Percentiles rank a stretch among this genome's conserved stretches.
phyloP scores from a whole-genome alignment of 1,139 yeast genomes.

The Saccharomyces hybrid region DNA sequence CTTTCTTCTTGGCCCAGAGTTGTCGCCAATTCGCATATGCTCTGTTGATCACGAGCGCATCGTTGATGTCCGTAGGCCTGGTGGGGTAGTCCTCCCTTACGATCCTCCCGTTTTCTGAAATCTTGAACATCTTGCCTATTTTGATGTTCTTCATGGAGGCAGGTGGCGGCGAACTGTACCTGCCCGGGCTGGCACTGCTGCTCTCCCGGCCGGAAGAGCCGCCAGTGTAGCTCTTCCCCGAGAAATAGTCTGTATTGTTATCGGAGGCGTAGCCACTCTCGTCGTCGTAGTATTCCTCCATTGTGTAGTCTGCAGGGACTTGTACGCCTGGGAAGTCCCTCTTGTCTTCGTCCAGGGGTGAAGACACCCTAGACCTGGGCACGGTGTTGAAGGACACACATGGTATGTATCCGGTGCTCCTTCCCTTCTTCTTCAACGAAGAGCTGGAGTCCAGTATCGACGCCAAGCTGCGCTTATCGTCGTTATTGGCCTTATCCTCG shows the following conservation, averaged over 20 bases:
- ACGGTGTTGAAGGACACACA: constrained; percentile 32
- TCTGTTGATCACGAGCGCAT: constrained; percentile 26
- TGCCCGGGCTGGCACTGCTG: background rate
- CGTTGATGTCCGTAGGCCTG: constrained; percentile 25
- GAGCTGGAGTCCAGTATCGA: background rate
- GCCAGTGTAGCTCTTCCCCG: constrained; percentile 5
- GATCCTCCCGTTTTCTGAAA: constrained; percentile 24
- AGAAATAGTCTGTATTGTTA: constrained; percentile 8
- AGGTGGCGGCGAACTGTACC: constrained; percentile 5
- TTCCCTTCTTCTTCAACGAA: background rate
- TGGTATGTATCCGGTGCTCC: constrained; percentile 13
- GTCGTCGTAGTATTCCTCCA: constrained; percentile 25
- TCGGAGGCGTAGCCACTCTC: constrained; percentile 17
- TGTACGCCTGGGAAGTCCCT: constrained; percentile 20
- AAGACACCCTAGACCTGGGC: constrained; percentile 20
- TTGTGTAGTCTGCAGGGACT: constrained; percentile 18
- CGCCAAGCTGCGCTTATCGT: background rate
- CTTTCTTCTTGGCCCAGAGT: constrained; percentile 20
- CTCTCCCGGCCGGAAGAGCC: background rate
- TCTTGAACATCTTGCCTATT: constrained; percentile 14
- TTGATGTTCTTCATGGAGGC: constrained; percentile 2
- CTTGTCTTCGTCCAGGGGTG: constrained; percentile 15
- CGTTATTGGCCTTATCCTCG: background rate
- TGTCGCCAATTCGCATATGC: constrained; percentile 20
- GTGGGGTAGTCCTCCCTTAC: constrained; percentile 32